These are phyloP conservation scores for Fraxinus anomala DNA, from an alignment of 257 asterid genomes.

Conservation along the genomic window DNA sequence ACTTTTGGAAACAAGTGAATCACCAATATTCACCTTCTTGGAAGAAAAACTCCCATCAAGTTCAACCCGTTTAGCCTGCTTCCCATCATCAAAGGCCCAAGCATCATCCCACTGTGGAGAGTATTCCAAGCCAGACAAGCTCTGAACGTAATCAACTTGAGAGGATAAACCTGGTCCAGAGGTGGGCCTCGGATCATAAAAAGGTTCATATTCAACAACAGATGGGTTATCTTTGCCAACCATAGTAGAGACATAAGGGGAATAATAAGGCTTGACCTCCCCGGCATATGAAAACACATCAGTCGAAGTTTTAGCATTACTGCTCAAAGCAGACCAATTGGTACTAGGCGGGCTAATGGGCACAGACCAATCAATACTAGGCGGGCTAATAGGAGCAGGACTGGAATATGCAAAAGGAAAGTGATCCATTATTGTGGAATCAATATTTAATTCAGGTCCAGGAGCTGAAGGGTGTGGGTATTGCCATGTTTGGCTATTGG, in stretches of 20 bases:
- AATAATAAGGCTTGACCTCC: constrained; percentile 49
- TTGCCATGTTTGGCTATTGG: constrained; percentile 55
- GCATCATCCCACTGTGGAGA: constrained; percentile 48
- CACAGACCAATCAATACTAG: too few species aligned
- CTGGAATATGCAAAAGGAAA: constrained; percentile 39
- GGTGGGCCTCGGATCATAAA: constrained; percentile 39
- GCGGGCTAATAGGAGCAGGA: constrained; percentile 29
- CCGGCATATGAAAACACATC: constrained; percentile 40
- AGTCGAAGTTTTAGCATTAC: constrained; percentile 28
- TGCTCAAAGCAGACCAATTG: constrained; percentile 47
- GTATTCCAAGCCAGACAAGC: constrained; percentile 63
- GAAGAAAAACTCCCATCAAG: constrained; percentile 37
- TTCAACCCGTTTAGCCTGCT: constrained; percentile 45
- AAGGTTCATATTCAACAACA: constrained; percentile 37
- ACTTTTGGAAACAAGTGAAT: constrained; percentile 36
- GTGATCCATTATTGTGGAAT: constrained; percentile 43
- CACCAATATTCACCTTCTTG: constrained; percentile 42
- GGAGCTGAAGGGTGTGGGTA: constrained; percentile 52
- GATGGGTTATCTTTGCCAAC: constrained; percentile 39
- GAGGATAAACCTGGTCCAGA: constrained; percentile 44
- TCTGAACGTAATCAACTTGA: constrained; percentile 54
- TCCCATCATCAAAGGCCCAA: constrained; percentile 49
- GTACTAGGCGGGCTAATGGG: constrained; percentile 27
- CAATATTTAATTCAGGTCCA: constrained; percentile 38
- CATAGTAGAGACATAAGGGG: constrained; percentile 45